Evolutionary conservation across 2,329 filamentous ascomycete species (phyloP).

Genomic region (Leptosphaerulina australis): DNA sequence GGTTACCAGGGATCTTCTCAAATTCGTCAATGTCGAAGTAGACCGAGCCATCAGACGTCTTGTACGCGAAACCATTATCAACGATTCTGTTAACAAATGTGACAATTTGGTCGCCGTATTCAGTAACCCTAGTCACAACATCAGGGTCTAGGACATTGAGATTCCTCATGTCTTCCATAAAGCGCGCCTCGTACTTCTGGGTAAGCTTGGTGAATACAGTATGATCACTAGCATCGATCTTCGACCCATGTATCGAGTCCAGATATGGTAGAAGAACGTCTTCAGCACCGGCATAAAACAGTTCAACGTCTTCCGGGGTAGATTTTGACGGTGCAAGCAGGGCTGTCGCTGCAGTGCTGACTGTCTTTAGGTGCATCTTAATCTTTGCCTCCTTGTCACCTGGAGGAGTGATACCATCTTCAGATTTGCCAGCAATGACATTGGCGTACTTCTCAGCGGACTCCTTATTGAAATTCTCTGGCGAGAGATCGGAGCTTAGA

Average conservation of each 20-base stretch:
- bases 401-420: conserved; percentile 61
- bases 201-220: conserved; percentile 88
- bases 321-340: conserved; percentile 47
- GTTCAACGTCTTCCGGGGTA: conserved; percentile 43
- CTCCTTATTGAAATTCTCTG: conserved; percentile 56
- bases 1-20: conserved; percentile 76
- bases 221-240: conserved; percentile 66
- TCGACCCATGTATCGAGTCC: conserved; percentile 65
- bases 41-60: conserved; percentile 76
- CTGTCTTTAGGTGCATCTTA: conserved; percentile 83
- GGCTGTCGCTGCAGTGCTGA: conserved; percentile 59
- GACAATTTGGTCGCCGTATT: conserved; percentile 87
- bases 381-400: conserved; percentile 83
- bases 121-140: conserved; percentile 85
- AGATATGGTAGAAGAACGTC: conserved; percentile 82
- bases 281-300: conserved; percentile 64
- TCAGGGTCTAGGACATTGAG: conserved; percentile 86
- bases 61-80: conserved; percentile 84
- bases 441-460: conserved; percentile 59
- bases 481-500: conserved; percentile 52
- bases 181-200: conserved; percentile 82
- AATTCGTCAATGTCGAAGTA: conserved; percentile 93
- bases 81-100: conserved; percentile 83
- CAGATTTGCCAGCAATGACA: conserved; percentile 60
- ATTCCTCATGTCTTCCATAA: conserved; percentile 84